Conservation (phyloP, 345 rosid genomes). For the sweet orange (Citrus sinensis) region DVS_A1.0 CM039167.1:851001-851500, state of each 20-base stretch:
- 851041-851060: constrained; percentile 89
- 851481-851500: too few relatives aligned
- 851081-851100: constrained; percentile 31
- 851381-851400: too few relatives aligned
- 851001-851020: constrained; percentile 75
- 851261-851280: constrained; percentile 33
- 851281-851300: constrained; percentile 30
- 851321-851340: constrained; percentile 20
- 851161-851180: constrained; percentile 39
- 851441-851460: too few relatives aligned
- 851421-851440: too few relatives aligned
- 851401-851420: too few relatives aligned
- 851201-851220: constrained; percentile 35
- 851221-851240: constrained; percentile 31
- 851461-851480: too few relatives aligned
- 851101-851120: constrained; percentile 1
- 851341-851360: too few relatives aligned
- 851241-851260: constrained; percentile 21
- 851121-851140: constrained; percentile 45
- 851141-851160: constrained; percentile 33
- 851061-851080: constrained; percentile 84
- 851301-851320: constrained; percentile 39
- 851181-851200: constrained; percentile 64
- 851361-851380: too few relatives aligned
- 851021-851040: constrained; percentile 72